These are phyloP conservation scores for Suillus plorans DNA, from an alignment of 768 basidiomycete genomes.

Conservation along the genomic window DNA sequence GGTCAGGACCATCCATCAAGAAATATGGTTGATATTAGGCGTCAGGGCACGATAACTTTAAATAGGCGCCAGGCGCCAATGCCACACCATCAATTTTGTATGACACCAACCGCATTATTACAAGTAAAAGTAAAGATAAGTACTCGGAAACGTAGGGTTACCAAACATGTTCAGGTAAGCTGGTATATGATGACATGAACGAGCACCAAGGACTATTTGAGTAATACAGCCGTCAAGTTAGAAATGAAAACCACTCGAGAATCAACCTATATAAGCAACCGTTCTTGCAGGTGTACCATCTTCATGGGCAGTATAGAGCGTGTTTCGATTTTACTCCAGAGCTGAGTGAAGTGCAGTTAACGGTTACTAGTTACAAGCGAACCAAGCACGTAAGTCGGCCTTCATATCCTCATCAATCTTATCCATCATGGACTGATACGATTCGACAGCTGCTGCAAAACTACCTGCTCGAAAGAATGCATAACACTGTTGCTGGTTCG, in stretches of 20 bases:
- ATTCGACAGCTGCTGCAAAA: neutral
- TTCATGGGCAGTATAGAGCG: neutral
- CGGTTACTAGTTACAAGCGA: neutral
- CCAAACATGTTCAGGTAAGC: neutral
- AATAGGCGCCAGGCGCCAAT: neutral
- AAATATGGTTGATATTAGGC: neutral
- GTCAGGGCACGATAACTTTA: neutral
- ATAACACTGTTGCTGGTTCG: neutral
- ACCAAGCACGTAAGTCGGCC: neutral
- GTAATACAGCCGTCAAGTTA: neutral
- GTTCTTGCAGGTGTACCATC: neutral
- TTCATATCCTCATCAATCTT: neutral
- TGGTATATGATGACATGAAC: neutral
- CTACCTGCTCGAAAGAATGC: neutral
- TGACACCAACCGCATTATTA: neutral
- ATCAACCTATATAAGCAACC: neutral
- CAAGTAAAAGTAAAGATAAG: neutral
- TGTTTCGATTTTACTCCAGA: neutral
- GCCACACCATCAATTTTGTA: neutral
- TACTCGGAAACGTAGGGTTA: neutral
- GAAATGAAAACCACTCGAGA: neutral
- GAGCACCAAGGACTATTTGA: neutral
- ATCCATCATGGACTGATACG: neutral
- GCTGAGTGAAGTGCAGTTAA: neutral
- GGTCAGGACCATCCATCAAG: neutral